Evolutionary conservation across 2,329 filamentous ascomycete species (phyloP).

Genomic region (Calonectria pteridis): DNA sequence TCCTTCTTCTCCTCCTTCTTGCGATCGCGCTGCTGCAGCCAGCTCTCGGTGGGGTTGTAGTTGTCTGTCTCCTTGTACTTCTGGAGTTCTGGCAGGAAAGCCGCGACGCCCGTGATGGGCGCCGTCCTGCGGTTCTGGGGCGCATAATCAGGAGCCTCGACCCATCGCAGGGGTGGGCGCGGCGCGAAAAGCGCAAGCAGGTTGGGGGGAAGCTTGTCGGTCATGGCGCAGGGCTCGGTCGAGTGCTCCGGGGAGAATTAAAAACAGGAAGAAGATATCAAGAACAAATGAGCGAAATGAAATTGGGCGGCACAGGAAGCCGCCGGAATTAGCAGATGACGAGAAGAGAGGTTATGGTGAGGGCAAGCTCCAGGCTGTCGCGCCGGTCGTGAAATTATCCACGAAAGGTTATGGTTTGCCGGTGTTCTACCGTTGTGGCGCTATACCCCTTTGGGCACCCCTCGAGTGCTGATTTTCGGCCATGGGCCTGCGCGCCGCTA

Average conservation of each 20-base stretch:
- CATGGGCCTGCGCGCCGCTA: slow-evolving; percentile 29
- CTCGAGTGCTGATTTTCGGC: slow-evolving; percentile 42
- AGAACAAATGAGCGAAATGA: slow-evolving; percentile 25
- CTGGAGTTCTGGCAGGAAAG: slow-evolving; percentile 79
- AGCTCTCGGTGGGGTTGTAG: slow-evolving; percentile 89
- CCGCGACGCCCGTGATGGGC: slow-evolving; percentile 78
- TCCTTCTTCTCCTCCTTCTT: slow-evolving; percentile 84
- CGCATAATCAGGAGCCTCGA: slow-evolving; percentile 84
- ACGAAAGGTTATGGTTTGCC: slow-evolving; percentile 31
- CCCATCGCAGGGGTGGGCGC: slow-evolving; percentile 90
- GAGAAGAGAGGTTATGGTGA: slow-evolving; percentile 23
- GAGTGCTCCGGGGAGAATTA: slow-evolving; percentile 12
- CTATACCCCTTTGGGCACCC: slow-evolving; percentile 45
- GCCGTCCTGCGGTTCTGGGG: slow-evolving; percentile 85
- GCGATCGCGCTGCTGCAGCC: slow-evolving; percentile 88
- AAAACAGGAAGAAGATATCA: slow-evolving; percentile 1
- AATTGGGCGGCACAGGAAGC: slow-evolving; percentile 25
- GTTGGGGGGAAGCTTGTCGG: slow-evolving; percentile 94
- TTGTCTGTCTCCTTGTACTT: slow-evolving; percentile 83
- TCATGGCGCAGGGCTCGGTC: slow-evolving; percentile 71
- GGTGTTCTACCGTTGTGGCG: slow-evolving; percentile 32
- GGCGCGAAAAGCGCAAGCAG: slow-evolving; percentile 95
- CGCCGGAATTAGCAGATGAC: slow-evolving; percentile 24
- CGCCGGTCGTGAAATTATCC: slow-evolving; percentile 44
- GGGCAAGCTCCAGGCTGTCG: slow-evolving; percentile 35